A percentile compares a stretch with the other conserved stretches of the same genome.
phyloP scores from a whole-genome alignment of 805 yeast genomes.

The Metschnikowia sp. region DNA sequence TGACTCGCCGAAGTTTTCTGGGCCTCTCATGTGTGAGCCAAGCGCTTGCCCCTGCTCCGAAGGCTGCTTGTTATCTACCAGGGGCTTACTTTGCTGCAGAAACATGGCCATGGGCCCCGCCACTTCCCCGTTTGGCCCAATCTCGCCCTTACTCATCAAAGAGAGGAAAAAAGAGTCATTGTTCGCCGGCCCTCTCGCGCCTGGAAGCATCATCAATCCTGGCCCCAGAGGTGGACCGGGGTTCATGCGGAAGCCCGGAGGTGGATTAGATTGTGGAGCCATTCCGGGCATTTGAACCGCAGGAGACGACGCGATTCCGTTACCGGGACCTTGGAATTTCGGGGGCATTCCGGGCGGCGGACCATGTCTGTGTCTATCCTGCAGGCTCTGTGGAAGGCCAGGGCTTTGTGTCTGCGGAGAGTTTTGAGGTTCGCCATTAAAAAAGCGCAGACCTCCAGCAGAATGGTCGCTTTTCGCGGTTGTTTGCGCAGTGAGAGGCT shows the following conservation, averaged over 20 bases:
- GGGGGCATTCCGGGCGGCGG: slow-evolving; percentile 9
- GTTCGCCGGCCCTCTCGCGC: slow-evolving; percentile 7
- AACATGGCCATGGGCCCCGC: not conserved
- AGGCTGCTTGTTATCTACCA: not conserved
- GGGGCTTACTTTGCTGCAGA: not conserved
- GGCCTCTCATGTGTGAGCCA: not conserved
- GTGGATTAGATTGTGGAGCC: not conserved
- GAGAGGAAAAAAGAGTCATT: slow-evolving; percentile 48
- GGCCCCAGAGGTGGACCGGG: slow-evolving; percentile 5
- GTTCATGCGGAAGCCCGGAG: slow-evolving; percentile 4
- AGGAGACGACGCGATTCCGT: not conserved
- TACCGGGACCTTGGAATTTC: slow-evolving; percentile 1
- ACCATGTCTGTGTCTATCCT: slow-evolving; percentile 4
- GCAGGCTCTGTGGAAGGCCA: not conserved
- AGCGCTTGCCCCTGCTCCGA: not conserved
- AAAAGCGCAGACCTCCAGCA: slow-evolving; percentile 11
- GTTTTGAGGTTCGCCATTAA: not conserved
- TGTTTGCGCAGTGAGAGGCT: not conserved
- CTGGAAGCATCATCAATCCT: slow-evolving; percentile 2
- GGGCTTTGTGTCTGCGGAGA: not conserved
- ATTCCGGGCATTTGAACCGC: not conserved
- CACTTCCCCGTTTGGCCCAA: not conserved
- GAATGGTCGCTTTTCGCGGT: not conserved
- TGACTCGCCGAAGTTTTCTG: not conserved
- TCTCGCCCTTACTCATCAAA: slow-evolving; percentile 37